These are phyloP conservation scores for Fusarium dlaminii DNA, from an alignment of 2,329 filamentous ascomycete species.

Conservation along the genomic window DNA sequence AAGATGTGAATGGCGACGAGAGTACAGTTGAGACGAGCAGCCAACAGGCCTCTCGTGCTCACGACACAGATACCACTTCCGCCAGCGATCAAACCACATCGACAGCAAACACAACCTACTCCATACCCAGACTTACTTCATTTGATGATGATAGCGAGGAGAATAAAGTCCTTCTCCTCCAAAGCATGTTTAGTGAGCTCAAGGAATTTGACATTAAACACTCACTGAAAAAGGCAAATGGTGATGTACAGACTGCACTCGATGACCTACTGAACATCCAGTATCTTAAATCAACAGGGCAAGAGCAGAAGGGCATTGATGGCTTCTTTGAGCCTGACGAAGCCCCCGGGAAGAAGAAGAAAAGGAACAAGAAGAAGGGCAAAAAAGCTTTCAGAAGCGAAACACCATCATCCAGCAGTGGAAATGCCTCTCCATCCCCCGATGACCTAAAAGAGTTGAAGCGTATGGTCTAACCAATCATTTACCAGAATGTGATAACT, in stretches of 20 bases:
- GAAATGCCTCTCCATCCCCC: conserved; percentile 18
- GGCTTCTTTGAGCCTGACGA: conserved; percentile 74
- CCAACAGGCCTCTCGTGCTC: conserved; percentile 40
- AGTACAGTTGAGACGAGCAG: conserved; percentile 44
- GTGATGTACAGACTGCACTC: conserved; percentile 75
- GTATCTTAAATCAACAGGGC: conserved; percentile 75
- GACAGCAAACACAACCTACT: conserved; percentile 30
- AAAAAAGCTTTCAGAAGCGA: conserved; percentile 30
- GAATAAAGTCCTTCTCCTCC: conserved; percentile 71
- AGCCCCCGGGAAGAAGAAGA: conserved; percentile 52
- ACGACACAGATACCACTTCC: conserved; percentile 45
- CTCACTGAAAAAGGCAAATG: conserved; percentile 72
- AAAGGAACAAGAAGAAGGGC: conserved; percentile 47
- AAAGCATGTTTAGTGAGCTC: conserved; percentile 76
- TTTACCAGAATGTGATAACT: neutral
- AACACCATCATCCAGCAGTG: conserved; percentile 25
- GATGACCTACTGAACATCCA: conserved; percentile 84
- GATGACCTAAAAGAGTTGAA: conserved; percentile 42
- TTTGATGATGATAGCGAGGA: conserved; percentile 59
- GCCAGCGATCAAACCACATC: conserved; percentile 40
- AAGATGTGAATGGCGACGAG: conserved; percentile 36
- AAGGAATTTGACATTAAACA: conserved; percentile 72
- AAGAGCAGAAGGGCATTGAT: conserved; percentile 79
- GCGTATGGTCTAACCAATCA: conserved; percentile 33
- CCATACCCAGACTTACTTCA: conserved; percentile 44